Conservation (phyloP, 2,329 filamentous ascomycete species). For the Phialophora verrucosa region DNA sequence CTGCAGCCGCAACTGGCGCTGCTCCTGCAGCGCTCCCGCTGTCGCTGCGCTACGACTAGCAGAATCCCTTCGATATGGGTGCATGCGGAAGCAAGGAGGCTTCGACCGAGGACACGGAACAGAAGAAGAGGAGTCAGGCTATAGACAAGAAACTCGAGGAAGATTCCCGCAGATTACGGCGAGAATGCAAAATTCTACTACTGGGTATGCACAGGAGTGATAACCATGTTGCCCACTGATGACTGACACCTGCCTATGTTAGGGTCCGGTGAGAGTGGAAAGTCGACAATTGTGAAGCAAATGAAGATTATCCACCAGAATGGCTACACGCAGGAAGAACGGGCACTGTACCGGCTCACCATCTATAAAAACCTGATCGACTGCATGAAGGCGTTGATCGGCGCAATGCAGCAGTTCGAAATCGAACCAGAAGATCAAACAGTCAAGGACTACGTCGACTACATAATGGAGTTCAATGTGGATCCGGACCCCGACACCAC, state of each 20-base stretch:
- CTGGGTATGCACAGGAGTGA: conserved; percentile 68
- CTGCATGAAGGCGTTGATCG: conserved; percentile 91
- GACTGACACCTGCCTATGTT: conserved; percentile 33
- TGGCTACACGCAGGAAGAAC: conserved; percentile 92
- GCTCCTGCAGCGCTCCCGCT: conserved; percentile 35
- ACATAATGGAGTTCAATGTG: conserved; percentile 83
- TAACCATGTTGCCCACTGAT: conserved; percentile 16
- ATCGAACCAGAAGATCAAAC: conserved; percentile 76
- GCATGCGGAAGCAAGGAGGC: conserved; percentile 87
- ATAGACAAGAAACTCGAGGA: conserved; percentile 95
- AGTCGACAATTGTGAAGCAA: conserved; percentile 99
- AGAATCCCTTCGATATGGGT: conserved; percentile 69
- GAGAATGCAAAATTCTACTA: conserved; percentile 98
- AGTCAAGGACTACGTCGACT: conserved; percentile 77
- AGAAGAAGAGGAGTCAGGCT: conserved; percentile 94
- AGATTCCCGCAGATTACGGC: conserved; percentile 86
- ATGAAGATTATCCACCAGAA: conserved; percentile 99
- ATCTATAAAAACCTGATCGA: conserved; percentile 99
- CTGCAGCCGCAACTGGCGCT: conserved; percentile 37
- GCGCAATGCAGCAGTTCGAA: conserved; percentile 88
- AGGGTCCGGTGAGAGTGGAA: conserved; percentile 98
- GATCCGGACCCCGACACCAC: conserved; percentile 87
- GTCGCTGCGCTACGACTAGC: conserved; percentile 23
- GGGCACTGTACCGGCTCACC: conserved; percentile 90
- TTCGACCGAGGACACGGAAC: conserved; percentile 75